A percentile compares a stretch with the other conserved stretches of the same genome.
Evolutionary conservation across 1,139 yeast species (phyloP).

Genomic region (Debaryomyces subglobosus): DNA sequence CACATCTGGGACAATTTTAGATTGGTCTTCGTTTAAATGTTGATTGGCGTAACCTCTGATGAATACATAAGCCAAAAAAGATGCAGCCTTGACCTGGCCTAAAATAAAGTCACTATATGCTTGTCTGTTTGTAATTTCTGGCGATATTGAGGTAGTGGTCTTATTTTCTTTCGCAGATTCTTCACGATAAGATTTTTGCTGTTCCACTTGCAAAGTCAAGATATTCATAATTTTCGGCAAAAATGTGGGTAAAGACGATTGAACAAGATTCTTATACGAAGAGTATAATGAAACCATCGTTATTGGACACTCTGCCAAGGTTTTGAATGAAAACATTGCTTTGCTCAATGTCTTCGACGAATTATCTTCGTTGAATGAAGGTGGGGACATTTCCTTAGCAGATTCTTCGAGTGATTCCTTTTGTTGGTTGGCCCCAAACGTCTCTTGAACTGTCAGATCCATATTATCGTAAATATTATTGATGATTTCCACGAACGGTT

Average conservation of each 20-base stretch:
- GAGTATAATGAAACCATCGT: slow-evolving; percentile 92
- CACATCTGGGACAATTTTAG: slow-evolving; percentile 78
- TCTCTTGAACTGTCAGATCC: slow-evolving; percentile 71
- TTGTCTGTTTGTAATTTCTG: slow-evolving; percentile 75
- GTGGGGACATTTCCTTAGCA: slow-evolving; percentile 40
- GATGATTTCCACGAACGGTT: slow-evolving; percentile 77
- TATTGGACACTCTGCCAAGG: slow-evolving; percentile 94
- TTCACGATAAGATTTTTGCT: slow-evolving; percentile 46
- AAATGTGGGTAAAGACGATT: slow-evolving; percentile 71
- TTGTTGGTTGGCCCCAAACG: slow-evolving; percentile 38
- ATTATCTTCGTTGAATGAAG: slow-evolving; percentile 40
- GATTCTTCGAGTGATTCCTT: slow-evolving; percentile 44
- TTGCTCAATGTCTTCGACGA: slow-evolving; percentile 47
- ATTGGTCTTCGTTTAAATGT: slow-evolving; percentile 62
- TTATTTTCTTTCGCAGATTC: slow-evolving; percentile 60
- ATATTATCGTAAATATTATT: slow-evolving; percentile 78
- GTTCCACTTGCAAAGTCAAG: slow-evolving; percentile 71
- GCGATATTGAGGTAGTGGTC: slow-evolving; percentile 54
- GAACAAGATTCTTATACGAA: slow-evolving; percentile 77
- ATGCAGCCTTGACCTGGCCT: slow-evolving; percentile 97
- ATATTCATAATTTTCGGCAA: slow-evolving; percentile 82
- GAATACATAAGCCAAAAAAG: slow-evolving; percentile 89
- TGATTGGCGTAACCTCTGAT: slow-evolving; percentile 81
- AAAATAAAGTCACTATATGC: slow-evolving; percentile 87
- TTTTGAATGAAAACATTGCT: slow-evolving; percentile 83